These are phyloP conservation scores for Trichosporon faecale DNA, from an alignment of 1,284 basidiomycete species.

Conservation along the genomic window DNA sequence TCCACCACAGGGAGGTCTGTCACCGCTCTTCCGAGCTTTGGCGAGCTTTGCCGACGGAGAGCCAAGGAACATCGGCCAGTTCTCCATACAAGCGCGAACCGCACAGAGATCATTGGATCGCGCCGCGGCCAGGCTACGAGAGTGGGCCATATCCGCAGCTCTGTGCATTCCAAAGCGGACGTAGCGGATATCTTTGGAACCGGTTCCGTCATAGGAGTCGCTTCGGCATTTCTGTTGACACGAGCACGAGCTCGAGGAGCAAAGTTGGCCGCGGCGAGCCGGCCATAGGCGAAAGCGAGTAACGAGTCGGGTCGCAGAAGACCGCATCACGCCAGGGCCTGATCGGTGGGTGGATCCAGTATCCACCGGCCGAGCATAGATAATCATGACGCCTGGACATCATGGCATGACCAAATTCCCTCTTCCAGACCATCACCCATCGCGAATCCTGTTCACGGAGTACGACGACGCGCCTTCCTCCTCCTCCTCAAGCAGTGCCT, in stretches of 20 bases:
- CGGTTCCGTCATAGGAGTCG: not conserved
- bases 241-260: not conserved
- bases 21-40: not conserved
- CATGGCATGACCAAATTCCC: not conserved
- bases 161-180: not conserved
- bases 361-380: not conserved
- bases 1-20: too few species aligned
- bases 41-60: not conserved
- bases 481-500: not conserved
- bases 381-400: not conserved
- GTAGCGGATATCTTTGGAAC: not conserved
- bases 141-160: not conserved
- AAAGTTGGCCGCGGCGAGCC: not conserved
- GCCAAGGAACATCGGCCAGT: not conserved
- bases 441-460: not conserved
- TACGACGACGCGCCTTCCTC: not conserved
- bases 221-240: not conserved
- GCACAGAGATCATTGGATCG: not conserved
- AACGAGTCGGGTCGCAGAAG: too few species aligned
- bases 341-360: not conserved
- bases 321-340: not conserved
- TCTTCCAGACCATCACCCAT: constrained; percentile 1
- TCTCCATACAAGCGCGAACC: not conserved
- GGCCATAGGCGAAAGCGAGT: not conserved
- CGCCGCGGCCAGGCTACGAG: not conserved